Evolutionary conservation across 2,329 filamentous ascomycete genomes (phyloP), one percentile per base, ranked within the genome.

Genomic region (Fusarium ramigenum): DNA sequence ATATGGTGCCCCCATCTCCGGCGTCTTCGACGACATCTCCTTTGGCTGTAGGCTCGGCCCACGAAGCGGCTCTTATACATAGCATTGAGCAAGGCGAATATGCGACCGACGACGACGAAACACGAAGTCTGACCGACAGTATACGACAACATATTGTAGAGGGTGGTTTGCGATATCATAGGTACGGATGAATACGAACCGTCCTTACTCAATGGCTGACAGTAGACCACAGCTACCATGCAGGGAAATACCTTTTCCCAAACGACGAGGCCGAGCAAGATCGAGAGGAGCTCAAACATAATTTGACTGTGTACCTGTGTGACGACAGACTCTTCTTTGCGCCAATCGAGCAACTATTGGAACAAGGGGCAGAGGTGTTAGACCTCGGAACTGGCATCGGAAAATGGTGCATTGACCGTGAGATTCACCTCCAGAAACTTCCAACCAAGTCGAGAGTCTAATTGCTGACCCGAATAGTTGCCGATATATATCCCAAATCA

Each of bases 331-430:
- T 82, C 37, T 87, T 86, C 66, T 83, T 83, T 66, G 82, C 86
- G 4, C 86, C 86, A 1, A 76, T 87, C 19, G 80, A 83, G 15
- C 73, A 80, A 4, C 44, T 75, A 11, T 69, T 88, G 36, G 76
- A 80, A 47, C 66, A 70, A 6, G 85, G 85, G 1, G 85, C 78
- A 16, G 84, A 53, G 83, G 83, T 87, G 7, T 16, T 87, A 28
- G 86, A 88, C 69, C 72, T 88, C 25, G 86, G 86, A 83, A 87
- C 86, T 9, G 86, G 86, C 16, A 87, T 86, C 15, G 86, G 86
- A 5, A 84, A 84, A 65, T 88, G 86, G 86, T 84, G 83, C 49
- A 82, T 87, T 50, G 84, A 87, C 69, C 77, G 86, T 87, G 78
- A 82, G 86, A 82, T 30, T 53, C 30, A 28, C 32, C 30, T 9